These are phyloP conservation scores for Cryptococcus neoformans DNA, from an alignment of 1,284 basidiomycete genomes.

Conservation along the genomic window DNA sequence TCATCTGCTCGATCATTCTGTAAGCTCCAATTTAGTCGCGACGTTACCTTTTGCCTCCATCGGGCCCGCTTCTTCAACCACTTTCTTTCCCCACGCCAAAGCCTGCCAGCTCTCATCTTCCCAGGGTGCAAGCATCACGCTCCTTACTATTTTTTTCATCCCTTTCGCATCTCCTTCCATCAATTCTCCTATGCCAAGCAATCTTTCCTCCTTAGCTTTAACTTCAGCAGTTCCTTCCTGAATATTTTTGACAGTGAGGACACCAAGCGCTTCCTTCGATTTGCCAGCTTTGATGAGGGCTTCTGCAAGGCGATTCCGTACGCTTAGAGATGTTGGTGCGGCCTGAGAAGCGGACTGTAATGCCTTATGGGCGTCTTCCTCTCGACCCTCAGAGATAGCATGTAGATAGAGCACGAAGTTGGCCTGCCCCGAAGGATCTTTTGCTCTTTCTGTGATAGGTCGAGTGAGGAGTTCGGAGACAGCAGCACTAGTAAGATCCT, in stretches of 20 bases:
- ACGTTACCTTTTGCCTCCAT: not conserved
- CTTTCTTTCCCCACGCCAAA: conserved; percentile 33
- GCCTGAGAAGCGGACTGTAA: conserved; percentile 15
- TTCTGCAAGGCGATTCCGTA: conserved; percentile 20
- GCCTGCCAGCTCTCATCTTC: conserved; percentile 57
- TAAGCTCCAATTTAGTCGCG: no score
- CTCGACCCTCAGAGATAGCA: conserved; percentile 15
- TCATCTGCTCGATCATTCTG: no score
- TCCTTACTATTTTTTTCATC: conserved; percentile 57
- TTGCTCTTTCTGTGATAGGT: conserved; percentile 11
- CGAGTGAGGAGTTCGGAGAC: conserved; percentile 67
- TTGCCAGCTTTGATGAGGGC: conserved; percentile 26
- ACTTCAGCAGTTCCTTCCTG: conserved; percentile 46
- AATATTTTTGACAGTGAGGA: conserved; percentile 29
- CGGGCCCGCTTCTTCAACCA: conserved; percentile 16
- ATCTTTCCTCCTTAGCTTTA: conserved; percentile 15
- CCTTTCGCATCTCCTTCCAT: conserved; percentile 30
- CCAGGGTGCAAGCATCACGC: conserved; percentile 66
- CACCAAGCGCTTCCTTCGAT: conserved; percentile 34
- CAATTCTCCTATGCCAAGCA: conserved; percentile 30
- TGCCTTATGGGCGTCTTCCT: conserved; percentile 12
- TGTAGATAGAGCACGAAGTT: conserved; percentile 33
- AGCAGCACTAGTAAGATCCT: conserved; percentile 78
- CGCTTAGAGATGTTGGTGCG: not conserved
- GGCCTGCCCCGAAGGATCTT: conserved; percentile 30